Percentiles rank a stretch among this genome's conserved stretches.
These are phyloP conservation scores for Physaria fendleri DNA, from an alignment of 345 rosid species.

Conservation along the genomic window DNA sequence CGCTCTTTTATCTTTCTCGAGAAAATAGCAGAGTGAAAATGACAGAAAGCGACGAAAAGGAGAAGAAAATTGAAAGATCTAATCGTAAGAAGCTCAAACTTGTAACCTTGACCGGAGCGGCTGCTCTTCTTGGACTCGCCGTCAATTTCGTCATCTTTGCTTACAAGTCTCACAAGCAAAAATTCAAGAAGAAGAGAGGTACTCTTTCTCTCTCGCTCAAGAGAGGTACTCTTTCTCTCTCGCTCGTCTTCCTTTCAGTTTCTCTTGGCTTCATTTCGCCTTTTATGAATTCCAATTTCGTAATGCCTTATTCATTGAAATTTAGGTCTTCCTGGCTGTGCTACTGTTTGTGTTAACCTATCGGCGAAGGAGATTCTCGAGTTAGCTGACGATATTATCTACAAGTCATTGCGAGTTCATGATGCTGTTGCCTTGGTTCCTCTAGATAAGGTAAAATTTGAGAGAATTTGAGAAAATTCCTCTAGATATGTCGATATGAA, in stretches of 20 bases:
- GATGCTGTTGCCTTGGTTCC: constrained; percentile 73
- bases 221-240: too few species aligned
- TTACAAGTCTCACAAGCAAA: constrained; percentile 44
- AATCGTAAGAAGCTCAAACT: constrained; percentile 41
- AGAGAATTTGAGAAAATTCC: not conserved
- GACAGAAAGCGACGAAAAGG: constrained; percentile 37
- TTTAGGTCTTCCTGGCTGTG: constrained; percentile 67
- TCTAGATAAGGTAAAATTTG: constrained; percentile 80
- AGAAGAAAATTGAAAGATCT: constrained; percentile 33
- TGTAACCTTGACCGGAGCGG: constrained; percentile 66
- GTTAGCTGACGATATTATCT: constrained; percentile 52
- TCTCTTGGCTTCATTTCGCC: not conserved
- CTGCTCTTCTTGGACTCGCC: constrained; percentile 62
- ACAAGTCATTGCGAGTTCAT: constrained; percentile 64
- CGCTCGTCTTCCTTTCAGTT: not conserved
- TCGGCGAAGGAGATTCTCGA: constrained; percentile 68
- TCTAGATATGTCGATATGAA: not conserved
- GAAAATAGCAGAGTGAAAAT: constrained; percentile 12
- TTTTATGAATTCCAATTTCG: not conserved
- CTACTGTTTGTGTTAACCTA: constrained; percentile 47
- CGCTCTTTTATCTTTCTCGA: not conserved
- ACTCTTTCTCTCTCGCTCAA: not conserved
- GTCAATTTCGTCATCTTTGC: constrained; percentile 58
- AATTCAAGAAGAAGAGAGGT: constrained; percentile 61
- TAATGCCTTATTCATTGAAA: not conserved